Evolutionary conservation across 306 rosid species (phyloP).

Genomic region (Glycine latifolia): DNA sequence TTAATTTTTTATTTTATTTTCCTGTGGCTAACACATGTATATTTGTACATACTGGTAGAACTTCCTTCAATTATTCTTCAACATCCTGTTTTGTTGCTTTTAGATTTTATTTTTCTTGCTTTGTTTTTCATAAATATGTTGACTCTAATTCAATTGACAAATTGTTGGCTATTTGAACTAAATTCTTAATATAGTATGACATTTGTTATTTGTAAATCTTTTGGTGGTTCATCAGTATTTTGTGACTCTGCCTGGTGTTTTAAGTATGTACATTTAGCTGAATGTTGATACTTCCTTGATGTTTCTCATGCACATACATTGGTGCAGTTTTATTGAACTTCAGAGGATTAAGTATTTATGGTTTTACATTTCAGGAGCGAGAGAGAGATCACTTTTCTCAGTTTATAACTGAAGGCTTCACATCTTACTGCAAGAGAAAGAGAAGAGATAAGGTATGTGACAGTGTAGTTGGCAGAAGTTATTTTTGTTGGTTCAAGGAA

Average conservation of each 20-base stretch:
- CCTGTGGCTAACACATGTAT: background rate
- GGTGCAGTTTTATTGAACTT: conserved; percentile 12
- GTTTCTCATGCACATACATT: conserved; percentile 20
- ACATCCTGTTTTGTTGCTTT: background rate
- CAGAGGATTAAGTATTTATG: background rate
- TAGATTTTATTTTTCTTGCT: background rate
- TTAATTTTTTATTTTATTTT: background rate
- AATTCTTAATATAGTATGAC: background rate
- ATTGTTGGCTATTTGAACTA: conserved; percentile 16
- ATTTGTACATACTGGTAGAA: conserved; percentile 17
- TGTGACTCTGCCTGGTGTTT: conserved; percentile 11
- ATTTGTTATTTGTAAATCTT: conserved; percentile 20
- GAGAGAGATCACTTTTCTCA: conserved; percentile 96
- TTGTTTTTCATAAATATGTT: conserved; percentile 17
- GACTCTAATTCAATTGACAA: conserved; percentile 11
- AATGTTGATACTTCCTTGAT: conserved; percentile 11
- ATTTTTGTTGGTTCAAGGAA: background rate
- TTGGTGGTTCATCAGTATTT: conserved; percentile 16
- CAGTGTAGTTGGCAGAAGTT: conserved; percentile 20
- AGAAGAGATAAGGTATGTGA: conserved; percentile 92
- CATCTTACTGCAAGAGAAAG: conserved; percentile 95
- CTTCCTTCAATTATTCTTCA: background rate
- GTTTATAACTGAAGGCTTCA: conserved; percentile 92
- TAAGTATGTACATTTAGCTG: conserved; percentile 21
- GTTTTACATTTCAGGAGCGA: conserved; percentile 67